A percentile compares a stretch with the other conserved stretches of the same genome.
phyloP scores from a whole-genome alignment of 2,329 filamentous ascomycete genomes.

The Drechslerella dactyloides region DNA sequence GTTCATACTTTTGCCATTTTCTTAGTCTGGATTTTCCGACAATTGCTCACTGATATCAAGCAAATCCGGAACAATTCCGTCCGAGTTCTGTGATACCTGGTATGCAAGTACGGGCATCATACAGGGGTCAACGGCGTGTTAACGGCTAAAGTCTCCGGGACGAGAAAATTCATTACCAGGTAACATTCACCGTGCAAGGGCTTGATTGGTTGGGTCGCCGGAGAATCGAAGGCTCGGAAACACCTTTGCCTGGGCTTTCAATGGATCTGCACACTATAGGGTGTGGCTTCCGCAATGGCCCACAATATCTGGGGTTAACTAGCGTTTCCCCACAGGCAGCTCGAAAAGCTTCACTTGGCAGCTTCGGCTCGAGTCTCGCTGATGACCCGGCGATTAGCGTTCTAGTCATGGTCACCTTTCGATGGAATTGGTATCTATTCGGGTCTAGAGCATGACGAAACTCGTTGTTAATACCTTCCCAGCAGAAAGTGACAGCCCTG shows the following conservation, averaged over 20 bases:
- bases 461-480: neutral
- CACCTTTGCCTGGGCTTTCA: conserved; percentile 34
- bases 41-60: conserved; percentile 5
- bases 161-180: conserved; percentile 31
- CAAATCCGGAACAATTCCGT: conserved; percentile 46
- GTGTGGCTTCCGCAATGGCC: conserved; percentile 27
- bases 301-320: neutral
- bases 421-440: neutral
- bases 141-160: conserved; percentile 38
- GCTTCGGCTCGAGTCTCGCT: conserved; percentile 44
- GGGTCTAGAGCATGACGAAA: no score
- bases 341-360: conserved; percentile 35
- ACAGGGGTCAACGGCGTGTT: conserved; percentile 24
- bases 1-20: neutral
- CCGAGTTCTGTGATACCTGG: conserved; percentile 14
- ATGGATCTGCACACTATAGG: conserved; percentile 31
- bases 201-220: conserved; percentile 6
- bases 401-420: neutral
- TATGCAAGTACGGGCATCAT: neutral
- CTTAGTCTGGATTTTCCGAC: conserved; percentile 2
- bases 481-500: neutral
- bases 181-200: neutral
- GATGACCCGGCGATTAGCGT: conserved; percentile 30
- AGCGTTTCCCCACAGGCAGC: conserved; percentile 23
- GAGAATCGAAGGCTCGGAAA: conserved; percentile 24